Base-by-base conservation (phyloP, 257 asterid genomes). In the Solanum acaule region DNA sequence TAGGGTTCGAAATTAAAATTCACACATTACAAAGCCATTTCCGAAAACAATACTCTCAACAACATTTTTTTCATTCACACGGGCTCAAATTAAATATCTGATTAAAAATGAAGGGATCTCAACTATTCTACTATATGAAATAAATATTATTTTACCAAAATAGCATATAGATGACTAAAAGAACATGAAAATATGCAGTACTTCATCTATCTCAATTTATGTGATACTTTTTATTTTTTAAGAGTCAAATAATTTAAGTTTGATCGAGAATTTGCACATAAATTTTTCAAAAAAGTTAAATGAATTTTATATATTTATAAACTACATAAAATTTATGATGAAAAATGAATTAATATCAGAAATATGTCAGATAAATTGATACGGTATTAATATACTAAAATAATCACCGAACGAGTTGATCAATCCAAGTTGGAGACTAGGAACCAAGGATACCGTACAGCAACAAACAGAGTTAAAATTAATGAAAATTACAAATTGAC, bases 31-130 rank as follows among this genome's bases (percentile, higher is more conserved):
- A 67, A 25, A 12, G 16, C 16, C 2, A 25, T 67, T 25, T 67
- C 0, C 0, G 0, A 67, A 20, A 25, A 29, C 0, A 25, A 67
- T 67, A 6, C 10, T 67, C 2, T 25, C 0, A 67, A 25, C 16
- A 25, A 29, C 1, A 29, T 11, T 25, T 10, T 11, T 25, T 11
- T 1, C 25, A 67, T 67, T 25, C 10, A 25, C 11, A 12, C 0
- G 0, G 2, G 3, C 9, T 67, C 1, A 6, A 67, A 67, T 67
- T 0, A 18, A 25, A 12, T 11, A 65, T 25, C 7, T 25, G 0
- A 1, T 67, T 12, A 67, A 27, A 4, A 6, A 13, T 3, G 15
- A 1, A 67, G 20, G 1, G 10, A 12, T 65, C 18, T 25, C 73
- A 12, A 11, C 4, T 12, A 65, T 12, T 65, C 9, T 2, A 65